Base-by-base conservation (phyloP, 2,329 filamentous ascomycete genomes). In the Stromatinia cepivora region DNA sequence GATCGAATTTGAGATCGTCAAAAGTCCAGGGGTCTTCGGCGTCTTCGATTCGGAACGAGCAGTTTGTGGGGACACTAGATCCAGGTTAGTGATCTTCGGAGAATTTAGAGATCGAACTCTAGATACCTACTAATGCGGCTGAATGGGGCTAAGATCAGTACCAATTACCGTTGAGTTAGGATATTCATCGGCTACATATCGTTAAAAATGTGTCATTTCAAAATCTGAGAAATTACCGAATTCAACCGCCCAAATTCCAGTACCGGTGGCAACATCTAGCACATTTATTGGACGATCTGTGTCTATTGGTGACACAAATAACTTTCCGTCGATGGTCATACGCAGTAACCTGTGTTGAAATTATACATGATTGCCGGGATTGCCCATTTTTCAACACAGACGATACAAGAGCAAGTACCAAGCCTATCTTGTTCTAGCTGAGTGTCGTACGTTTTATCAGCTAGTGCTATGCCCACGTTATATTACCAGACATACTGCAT, bases 21-120 rank as follows among this genome's bases (percentile, higher is more conserved):
- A 75, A 70, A 53, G 74, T 74, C 70, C 76, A 76, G 69, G 74
- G 76, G 45, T 78, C 76, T 61, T 76, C 74, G 10, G 76, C 76
- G 54, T 78, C 75, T 57, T 80, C 78, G n/a, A 79, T 70, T 69
- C 79, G 77, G 42, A 77, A 77, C 46, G 72, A 70, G 36, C 76
- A 69, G 56, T 77, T 77, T 7, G 72, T 72, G 25, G 75, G 75
- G 15, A 76, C 69, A 70, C 74, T 28, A 31, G 1, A 9, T 15
- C 6, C 54, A 31, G 59, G 39, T 28, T 31, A 56, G 28, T 31
- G 10, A 57, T 31, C 20, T 36, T 28, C 3, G 46, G 22, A 64
- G 57, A 52, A 46, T 39, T n/a, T 20, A 34, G 22, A 54, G 9
- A 8, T 48, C 13, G 25, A 31, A 22, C 3, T n/a, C 22, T 36